Evolutionary conservation across 73 alveolate species (phyloP), one percentile per base, ranked within the genome.

Genomic region (Paramecium primaurelia): DNA sequence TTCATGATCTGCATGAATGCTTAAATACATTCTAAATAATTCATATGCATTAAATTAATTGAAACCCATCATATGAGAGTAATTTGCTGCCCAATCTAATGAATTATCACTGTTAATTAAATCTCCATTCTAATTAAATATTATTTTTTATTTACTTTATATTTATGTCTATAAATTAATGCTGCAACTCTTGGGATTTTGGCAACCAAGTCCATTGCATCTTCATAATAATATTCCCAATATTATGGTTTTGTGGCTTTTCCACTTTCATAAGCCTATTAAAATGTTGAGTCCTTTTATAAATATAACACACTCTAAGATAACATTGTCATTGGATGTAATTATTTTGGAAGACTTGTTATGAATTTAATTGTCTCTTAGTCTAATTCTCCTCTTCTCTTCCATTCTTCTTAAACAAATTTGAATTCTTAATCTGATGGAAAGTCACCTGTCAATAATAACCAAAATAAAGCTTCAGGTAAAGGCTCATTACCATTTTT

Each of bases 321-420:
- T 34, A 97, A 94, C 92, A 94, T 93, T 14, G 99, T 94, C 98
- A 97, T 96, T 16, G 99, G 99, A 73, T 97, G 98, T 95, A 95
- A 64, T 58, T 64, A 51, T 68, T 85, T 87, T 8, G 98, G 98
- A 54, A 97, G 84, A 51, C 92, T 54, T 58, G 71, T 77, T 32
- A 97, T 95, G 54, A 91, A 22, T 18, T 86, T 75, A 22, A 92
- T 93, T 14, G 93, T 86, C 59, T 91, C 97, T 11, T 75, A 86
- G 5, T 97, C 92, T 49, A 97, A 68, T 11, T 59, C 37, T 11
- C 97, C 93, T 84, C 99, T 87, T 34, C 77, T 86, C 25, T 71
- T 60, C 86, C 97, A 88, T 36, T 95, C 98, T n/a, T 59, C 60
- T 38, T 80, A 54, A 58, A 97, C 86, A 11, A 73, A 92, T 40